Evolutionary conservation across 2,329 filamentous ascomycete genomes (phyloP).

Genomic region (Eurotiales sp.): DNA sequence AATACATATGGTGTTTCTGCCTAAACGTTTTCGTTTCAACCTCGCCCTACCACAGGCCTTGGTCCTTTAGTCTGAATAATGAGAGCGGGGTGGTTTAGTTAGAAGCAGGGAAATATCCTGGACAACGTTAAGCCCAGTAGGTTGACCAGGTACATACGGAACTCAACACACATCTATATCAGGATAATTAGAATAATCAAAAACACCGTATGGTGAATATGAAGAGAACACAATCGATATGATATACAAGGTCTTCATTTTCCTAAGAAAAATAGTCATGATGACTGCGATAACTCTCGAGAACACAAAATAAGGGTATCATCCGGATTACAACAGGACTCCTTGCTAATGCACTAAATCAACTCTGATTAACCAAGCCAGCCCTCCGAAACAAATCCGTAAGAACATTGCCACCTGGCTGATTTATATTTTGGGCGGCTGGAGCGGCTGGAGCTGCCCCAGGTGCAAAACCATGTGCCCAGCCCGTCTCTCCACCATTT

Average conservation of each 20-base stretch:
- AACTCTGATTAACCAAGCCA: slow-evolving; percentile 25
- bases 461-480: background rate
- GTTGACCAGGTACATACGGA: no score
- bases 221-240: no score
- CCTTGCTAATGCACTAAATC: background rate
- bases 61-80: no score
- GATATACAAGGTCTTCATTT: no score
- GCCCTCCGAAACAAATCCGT: slow-evolving; percentile 43
- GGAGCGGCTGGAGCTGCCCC: slow-evolving; percentile 14
- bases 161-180: no score
- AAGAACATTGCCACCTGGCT: slow-evolving; percentile 30
- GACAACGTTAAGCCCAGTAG: no score
- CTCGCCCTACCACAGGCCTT: no score
- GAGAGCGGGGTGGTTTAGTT: no score
- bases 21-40: slow-evolving; percentile 1
- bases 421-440: background rate
- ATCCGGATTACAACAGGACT: background rate
- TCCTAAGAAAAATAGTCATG: no score
- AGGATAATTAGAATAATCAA: no score
- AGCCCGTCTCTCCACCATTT: background rate
- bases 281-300: background rate
- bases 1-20: slow-evolving; percentile 11
- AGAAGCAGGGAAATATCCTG: no score
- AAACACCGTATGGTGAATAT: no score
- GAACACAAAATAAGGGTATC: background rate